Base-by-base conservation (phyloP, 2,329 filamentous ascomycete genomes). In the Paecilomyces formosus region DNA sequence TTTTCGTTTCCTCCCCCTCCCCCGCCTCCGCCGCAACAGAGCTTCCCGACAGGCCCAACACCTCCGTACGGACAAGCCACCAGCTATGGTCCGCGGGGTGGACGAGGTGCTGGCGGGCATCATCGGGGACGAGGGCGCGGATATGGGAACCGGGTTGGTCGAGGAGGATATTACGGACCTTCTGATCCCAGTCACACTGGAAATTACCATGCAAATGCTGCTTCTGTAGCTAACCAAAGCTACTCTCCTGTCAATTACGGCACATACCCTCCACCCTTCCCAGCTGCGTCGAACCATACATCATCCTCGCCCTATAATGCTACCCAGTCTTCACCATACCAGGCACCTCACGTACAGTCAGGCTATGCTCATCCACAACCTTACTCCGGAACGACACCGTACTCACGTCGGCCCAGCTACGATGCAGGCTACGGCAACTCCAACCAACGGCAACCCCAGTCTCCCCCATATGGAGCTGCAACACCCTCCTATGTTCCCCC, bases 1-100 rank as follows among this genome's bases (percentile, higher is more conserved):
- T 79, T 79, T 65, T 73, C 76, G 50, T 79, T 78, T 63, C 76
- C 77, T 59, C 76, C 76, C 21, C 77, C 77, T 33, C 76, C 76
- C 18, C 76, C 76, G 35, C 74, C 74, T 39, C 73, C 73, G 8
- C 57, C 66, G 22, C 61, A 58, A 21, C 62, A 62, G 33, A 59
- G 56, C 55, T 65, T 55, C 53, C 63, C 55, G 61, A 65, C 56
- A 58, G 60, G 51, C 55, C 33, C 70, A n/a, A 35, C 64, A 30
- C 28, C 60, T 13, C 66, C 66, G 39, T 69, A 72, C 57, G 66
- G 68, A 18, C 65, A 71, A 26, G 57, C 65, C 51, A 52, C 30
- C 55, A 51, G 31, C 31, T 55, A 68, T 61, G 62, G 64, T 35
- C 63, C 66, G 51, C 67, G 66, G 39, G 66, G 68, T 51, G 66